Evolutionary conservation across 73 alveolate species (phyloP).

Genomic region (Symbiodinium natans): DNA sequence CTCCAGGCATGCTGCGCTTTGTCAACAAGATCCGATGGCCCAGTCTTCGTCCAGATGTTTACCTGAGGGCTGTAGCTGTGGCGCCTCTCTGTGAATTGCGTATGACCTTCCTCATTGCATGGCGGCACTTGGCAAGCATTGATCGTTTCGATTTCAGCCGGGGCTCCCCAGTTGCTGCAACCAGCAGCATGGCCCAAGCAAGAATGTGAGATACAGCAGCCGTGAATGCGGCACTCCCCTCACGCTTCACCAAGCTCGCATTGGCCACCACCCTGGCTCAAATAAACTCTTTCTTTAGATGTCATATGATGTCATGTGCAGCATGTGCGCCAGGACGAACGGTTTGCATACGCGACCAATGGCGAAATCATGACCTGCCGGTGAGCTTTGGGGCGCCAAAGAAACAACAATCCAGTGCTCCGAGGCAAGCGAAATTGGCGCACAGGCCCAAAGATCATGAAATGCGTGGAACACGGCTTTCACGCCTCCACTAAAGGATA

Average conservation of each 20-base stretch:
- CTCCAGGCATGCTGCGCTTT: no score
- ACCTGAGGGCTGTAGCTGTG: no score
- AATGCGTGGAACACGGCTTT: background rate
- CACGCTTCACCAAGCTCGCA: background rate
- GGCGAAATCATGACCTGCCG: background rate
- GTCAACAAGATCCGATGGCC: no score
- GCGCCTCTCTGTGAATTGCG: no score
- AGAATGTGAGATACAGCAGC: background rate
- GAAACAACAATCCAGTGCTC: background rate
- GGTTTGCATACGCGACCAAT: background rate
- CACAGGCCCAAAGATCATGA: background rate
- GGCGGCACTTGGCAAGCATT: no score
- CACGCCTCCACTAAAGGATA: background rate
- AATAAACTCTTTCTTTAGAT: no score
- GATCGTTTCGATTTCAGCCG: background rate
- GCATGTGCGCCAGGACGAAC: background rate
- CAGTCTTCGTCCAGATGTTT: no score
- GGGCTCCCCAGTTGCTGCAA: background rate
- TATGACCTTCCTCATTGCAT: no score
- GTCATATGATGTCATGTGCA: background rate
- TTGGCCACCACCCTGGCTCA: constrained; percentile 10
- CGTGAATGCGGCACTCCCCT: background rate
- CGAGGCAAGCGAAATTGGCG: background rate
- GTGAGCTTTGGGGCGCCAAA: background rate
- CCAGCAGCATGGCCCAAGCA: background rate